Evolutionary conservation across 73 alveolate species (phyloP), one percentile per base, ranked within the genome.

Genomic region (Uronychia setigera): DNA sequence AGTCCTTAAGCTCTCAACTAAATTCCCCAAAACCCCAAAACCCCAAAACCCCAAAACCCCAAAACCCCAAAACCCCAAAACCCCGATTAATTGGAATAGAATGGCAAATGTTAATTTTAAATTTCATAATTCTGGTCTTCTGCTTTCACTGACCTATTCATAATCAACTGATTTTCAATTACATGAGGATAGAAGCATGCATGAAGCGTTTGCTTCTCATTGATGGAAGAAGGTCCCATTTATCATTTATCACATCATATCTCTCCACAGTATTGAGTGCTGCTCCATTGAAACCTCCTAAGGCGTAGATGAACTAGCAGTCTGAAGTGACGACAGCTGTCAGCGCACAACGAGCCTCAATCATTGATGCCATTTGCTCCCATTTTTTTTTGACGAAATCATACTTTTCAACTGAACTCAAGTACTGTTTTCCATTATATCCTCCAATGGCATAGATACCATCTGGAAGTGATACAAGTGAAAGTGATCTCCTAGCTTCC

Each of bases 361-460:
- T 83, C 97, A 95, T 91, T 74, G 93, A 32, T 30, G 83, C 80
- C 26, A 93, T 85, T 60, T 83, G 58, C 26, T 80, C 81, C 99
- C 99, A 95, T 74, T 89, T 46, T 29, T 90, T 88, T 58, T 67
- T 58, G 33, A 82, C 77, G 77, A 87, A 35, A 82, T 90, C 96
- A 76, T 87, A 87, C 80, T 92, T 94, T 87, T 94, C 98, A 5
- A 92, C 94, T 13, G 94, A 77, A 31, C 87, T 81, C 79, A 96
- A 86, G 84, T 96, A 96, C 58, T 90, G 59, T 34, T 80, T 82
- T 19, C 99, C 99, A 91, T 96, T 96, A 80, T 87, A 94, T 28
- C 99, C 99, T 32, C 99, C 99, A 1, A 96, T 89, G 26, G 97
- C 98, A 87, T 96, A 96, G 33, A 96, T 95, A 0, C 98, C 98